A percentile compares a stretch with the other conserved stretches of the same genome.
Conservation (phyloP, 768 basidiomycete species). For the Tricholoma saponaceum region DNA sequence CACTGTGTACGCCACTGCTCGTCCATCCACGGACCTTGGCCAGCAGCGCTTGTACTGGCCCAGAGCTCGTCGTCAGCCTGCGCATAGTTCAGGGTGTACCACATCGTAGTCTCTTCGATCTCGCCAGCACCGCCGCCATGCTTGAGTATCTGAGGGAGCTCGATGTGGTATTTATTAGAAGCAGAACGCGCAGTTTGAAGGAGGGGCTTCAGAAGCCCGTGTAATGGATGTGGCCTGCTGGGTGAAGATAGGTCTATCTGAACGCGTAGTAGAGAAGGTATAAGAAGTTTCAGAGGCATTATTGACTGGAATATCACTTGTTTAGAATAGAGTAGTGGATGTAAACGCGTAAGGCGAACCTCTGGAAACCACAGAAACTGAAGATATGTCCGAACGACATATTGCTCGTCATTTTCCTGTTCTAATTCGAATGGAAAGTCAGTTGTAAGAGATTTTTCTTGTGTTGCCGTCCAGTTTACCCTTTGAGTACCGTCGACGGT, state of each 20-base stretch:
- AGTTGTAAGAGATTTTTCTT: constrained; percentile 52
- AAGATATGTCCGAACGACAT: constrained; percentile 60
- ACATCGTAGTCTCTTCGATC: constrained; percentile 72
- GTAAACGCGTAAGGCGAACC: constrained; percentile 31
- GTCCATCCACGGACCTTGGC: constrained; percentile 41
- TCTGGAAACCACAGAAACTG: constrained; percentile 80
- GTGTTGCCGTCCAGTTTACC: constrained; percentile 49
- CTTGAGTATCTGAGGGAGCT: constrained; percentile 56
- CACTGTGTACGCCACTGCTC: constrained; percentile 52
- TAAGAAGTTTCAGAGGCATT: constrained; percentile 58
- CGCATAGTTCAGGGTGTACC: constrained; percentile 67
- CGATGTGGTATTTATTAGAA: constrained; percentile 58
- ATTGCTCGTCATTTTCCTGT: constrained; percentile 50
- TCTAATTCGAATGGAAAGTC: constrained; percentile 53
- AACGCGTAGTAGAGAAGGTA: constrained; percentile 54
- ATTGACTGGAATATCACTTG: constrained; percentile 46
- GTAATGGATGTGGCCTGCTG: constrained; percentile 47
- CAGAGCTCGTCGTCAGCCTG: constrained; percentile 34
- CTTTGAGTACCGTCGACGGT: constrained; percentile 11
- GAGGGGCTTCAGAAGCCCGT: constrained; percentile 54
- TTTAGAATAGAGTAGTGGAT: background rate
- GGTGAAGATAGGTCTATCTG: constrained; percentile 25
- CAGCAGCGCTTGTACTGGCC: constrained; percentile 18
- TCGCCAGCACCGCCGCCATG: constrained; percentile 60
- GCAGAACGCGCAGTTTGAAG: constrained; percentile 54